Percentiles rank a stretch among this genome's conserved stretches.
Evolutionary conservation across 345 rosid species (phyloP).

Genomic region (Brassica rapa): DNA sequence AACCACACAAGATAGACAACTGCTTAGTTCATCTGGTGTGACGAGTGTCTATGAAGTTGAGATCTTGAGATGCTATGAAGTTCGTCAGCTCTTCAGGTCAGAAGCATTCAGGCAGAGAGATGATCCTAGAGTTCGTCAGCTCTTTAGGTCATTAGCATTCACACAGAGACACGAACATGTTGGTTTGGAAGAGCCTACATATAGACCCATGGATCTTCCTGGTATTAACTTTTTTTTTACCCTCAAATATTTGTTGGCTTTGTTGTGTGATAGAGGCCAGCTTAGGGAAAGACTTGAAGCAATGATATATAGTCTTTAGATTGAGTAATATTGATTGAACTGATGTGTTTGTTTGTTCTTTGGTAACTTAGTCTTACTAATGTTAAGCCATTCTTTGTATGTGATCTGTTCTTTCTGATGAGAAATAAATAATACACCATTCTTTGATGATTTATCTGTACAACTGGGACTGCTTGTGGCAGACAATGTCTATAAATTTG

Average conservation of each 20-base stretch:
- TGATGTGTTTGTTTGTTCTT: conserved; percentile 2
- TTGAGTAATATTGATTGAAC: neutral
- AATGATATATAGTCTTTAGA: neutral
- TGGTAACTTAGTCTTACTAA: neutral
- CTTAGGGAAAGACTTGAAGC: neutral
- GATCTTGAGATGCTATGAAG: conserved; percentile 23
- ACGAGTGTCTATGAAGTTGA: conserved; percentile 36
- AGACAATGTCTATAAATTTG: neutral
- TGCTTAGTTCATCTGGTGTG: conserved; percentile 21
- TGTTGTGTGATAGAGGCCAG: neutral
- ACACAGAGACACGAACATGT: conserved; percentile 20
- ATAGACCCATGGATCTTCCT: conserved; percentile 4
- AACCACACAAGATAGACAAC: conserved; percentile 36
- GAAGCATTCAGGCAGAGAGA: conserved; percentile 17
- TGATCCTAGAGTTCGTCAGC: conserved; percentile 31
- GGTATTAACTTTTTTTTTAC: neutral
- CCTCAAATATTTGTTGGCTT: neutral
- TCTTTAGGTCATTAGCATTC: conserved; percentile 32
- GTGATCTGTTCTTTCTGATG: neutral
- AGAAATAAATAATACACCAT: neutral
- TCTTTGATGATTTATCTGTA: neutral
- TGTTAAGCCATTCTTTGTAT: neutral
- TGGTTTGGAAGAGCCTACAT: conserved; percentile 21
- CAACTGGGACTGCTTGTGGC: conserved; percentile 19
- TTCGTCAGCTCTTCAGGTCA: conserved; percentile 35